Evolutionary conservation across 345 rosid genomes (phyloP).

Genomic region (Corymbia maculata): DNA sequence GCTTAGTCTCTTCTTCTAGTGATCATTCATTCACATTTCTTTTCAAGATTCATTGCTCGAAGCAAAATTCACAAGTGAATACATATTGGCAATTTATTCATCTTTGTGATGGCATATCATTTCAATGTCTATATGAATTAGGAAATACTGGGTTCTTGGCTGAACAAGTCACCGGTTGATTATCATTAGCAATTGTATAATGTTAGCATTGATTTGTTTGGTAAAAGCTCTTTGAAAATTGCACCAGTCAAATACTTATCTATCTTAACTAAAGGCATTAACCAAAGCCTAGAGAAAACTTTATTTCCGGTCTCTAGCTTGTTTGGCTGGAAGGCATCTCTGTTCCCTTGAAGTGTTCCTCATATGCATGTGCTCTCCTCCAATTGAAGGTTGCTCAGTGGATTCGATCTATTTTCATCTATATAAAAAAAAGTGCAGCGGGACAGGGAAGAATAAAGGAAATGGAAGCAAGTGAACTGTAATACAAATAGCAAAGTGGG

Average conservation of each 20-base stretch:
- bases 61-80: background rate
- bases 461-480: background rate
- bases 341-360: background rate
- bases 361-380: background rate
- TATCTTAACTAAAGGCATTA: background rate
- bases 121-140: background rate
- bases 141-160: background rate
- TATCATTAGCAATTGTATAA: background rate
- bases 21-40: background rate
- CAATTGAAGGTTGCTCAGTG: background rate
- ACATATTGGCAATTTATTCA: background rate
- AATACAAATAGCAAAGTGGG: background rate
- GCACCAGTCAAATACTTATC: background rate
- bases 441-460: background rate
- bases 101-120: background rate
- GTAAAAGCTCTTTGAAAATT: background rate
- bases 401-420: background rate
- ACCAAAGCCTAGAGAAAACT: background rate
- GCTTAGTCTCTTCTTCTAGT: background rate
- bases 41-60: background rate
- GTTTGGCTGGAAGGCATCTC: background rate
- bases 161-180: background rate
- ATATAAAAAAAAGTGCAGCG: background rate
- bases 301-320: background rate
- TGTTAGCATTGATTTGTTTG: background rate